A percentile compares a stretch with the other conserved stretches of the same genome.
These are phyloP conservation scores for Punctularia strigosozonata DNA, from an alignment of 768 basidiomycete genomes.

Conservation along the genomic window DNA sequence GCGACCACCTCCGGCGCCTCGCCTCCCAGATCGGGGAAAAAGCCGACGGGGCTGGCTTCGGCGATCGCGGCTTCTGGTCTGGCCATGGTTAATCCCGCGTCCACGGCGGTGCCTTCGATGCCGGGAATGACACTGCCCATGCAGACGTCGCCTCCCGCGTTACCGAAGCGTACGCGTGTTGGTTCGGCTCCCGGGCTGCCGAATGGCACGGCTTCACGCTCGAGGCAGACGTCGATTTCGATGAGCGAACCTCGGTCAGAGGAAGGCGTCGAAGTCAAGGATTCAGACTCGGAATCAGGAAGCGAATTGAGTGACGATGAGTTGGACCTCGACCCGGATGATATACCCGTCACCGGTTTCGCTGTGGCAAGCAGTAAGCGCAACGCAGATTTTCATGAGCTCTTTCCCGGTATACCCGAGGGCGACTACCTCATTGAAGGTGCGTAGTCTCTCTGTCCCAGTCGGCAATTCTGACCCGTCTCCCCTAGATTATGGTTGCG, in stretches of 20 bases:
- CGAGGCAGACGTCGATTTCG: not conserved
- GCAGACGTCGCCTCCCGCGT: not conserved
- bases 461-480: slow-evolving; percentile 4
- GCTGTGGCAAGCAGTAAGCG: slow-evolving; percentile 93
- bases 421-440: slow-evolving; percentile 98
- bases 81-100: slow-evolving; percentile 48
- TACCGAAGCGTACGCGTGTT: not conserved
- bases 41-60: slow-evolving; percentile 48
- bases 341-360: slow-evolving; percentile 91
- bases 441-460: slow-evolving; percentile 23
- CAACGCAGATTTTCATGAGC: slow-evolving; percentile 91
- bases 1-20: slow-evolving; percentile 5
- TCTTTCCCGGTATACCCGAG: slow-evolving; percentile 83
- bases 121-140: slow-evolving; percentile 1
- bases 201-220: too few relatives aligned
- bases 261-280: slow-evolving; percentile 4
- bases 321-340: slow-evolving; percentile 25
- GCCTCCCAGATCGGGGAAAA: slow-evolving; percentile 5
- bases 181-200: not conserved
- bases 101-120: slow-evolving; percentile 24
- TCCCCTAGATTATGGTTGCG: slow-evolving; percentile 86
- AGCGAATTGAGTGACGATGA: slow-evolving; percentile 12
- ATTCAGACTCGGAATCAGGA: slow-evolving; percentile 5
- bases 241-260: not conserved
- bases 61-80: slow-evolving; percentile 58